phyloP scores from a whole-genome alignment of 2,329 filamentous ascomycete species.

The Calonectria pseudoreteaudii region DNA sequence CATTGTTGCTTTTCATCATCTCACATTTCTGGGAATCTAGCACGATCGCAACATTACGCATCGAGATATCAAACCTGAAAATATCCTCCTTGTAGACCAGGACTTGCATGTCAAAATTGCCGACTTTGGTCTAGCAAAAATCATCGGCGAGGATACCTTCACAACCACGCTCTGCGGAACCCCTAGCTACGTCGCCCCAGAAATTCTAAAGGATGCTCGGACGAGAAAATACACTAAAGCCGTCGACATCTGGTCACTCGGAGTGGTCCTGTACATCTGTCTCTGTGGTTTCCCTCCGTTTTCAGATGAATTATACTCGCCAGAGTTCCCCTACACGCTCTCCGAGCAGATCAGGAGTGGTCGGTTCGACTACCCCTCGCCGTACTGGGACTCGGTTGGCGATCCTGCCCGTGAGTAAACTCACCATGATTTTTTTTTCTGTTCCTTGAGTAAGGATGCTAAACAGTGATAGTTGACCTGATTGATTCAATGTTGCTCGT shows the following conservation, averaged over 20 bases:
- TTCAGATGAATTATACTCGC: constrained; percentile 84
- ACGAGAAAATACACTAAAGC: constrained; percentile 80
- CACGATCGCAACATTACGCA: constrained; percentile 94
- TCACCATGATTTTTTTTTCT: not conserved
- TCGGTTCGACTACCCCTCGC: constrained; percentile 8
- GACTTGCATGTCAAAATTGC: constrained; percentile 82
- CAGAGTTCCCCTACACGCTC: constrained; percentile 81
- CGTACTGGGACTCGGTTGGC: constrained; percentile 1
- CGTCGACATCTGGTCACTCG: constrained; percentile 87
- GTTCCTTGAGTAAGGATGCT: not conserved
- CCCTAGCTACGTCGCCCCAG: constrained; percentile 77
- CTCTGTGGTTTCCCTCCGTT: constrained; percentile 87
- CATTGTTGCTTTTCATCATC: not conserved
- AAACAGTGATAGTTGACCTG: not conserved
- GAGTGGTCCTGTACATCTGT: constrained; percentile 89
- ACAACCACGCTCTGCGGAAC: constrained; percentile 86
- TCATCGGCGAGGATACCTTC: constrained; percentile 90
- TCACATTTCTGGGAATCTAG: constrained; percentile 54
- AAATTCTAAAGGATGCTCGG: constrained; percentile 78
- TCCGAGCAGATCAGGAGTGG: not conserved
- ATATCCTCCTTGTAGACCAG: constrained; percentile 54
- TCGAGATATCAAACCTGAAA: constrained; percentile 87
- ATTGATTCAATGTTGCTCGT: not conserved
- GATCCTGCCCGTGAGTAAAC: not conserved
- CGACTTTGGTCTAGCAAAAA: constrained; percentile 88